Evolutionary conservation across 2,329 filamentous ascomycete species (phyloP).

Genomic region (Phyllosticta citribraziliensis): DNA sequence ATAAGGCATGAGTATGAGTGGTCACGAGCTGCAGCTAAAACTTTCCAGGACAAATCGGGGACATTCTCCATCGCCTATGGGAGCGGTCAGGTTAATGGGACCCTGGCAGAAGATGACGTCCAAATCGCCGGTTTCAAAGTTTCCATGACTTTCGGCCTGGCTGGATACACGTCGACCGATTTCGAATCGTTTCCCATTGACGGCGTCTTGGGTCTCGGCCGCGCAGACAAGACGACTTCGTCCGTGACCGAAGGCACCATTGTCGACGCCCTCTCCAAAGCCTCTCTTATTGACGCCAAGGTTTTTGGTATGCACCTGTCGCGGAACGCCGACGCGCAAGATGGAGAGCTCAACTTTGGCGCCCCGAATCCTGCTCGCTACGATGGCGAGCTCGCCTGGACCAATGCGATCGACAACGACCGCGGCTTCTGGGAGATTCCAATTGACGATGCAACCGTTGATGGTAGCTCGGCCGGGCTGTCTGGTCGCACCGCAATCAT

Average conservation of each 20-base stretch:
- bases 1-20: not conserved
- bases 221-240: constrained; percentile 37
- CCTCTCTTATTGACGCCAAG: constrained; percentile 52
- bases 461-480: constrained; percentile 43
- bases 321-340: constrained; percentile 57
- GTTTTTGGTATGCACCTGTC: constrained; percentile 63
- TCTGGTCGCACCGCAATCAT: constrained; percentile 55
- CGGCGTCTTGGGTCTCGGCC: constrained; percentile 72
- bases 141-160: constrained; percentile 61
- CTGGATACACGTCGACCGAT: constrained; percentile 58
- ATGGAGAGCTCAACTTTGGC: constrained; percentile 72
- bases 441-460: constrained; percentile 54
- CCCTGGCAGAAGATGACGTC: constrained; percentile 56
- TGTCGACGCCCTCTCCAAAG: constrained; percentile 49
- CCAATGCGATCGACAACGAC: constrained; percentile 39
- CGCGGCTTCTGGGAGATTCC: constrained; percentile 63
- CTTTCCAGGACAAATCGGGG: constrained; percentile 35
- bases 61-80: constrained; percentile 65
- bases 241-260: constrained; percentile 51
- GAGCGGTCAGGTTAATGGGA: constrained; percentile 61
- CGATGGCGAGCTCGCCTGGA: constrained; percentile 59
- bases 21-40: not conserved
- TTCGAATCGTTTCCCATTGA: constrained; percentile 77
- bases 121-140: constrained; percentile 56
- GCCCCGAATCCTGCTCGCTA: constrained; percentile 57